Percentiles rank a stretch among this genome's conserved stretches.
These are phyloP conservation scores for Grosmannia penicillata DNA, from an alignment of 2,329 filamentous ascomycete species.

Conservation along the genomic window DNA sequence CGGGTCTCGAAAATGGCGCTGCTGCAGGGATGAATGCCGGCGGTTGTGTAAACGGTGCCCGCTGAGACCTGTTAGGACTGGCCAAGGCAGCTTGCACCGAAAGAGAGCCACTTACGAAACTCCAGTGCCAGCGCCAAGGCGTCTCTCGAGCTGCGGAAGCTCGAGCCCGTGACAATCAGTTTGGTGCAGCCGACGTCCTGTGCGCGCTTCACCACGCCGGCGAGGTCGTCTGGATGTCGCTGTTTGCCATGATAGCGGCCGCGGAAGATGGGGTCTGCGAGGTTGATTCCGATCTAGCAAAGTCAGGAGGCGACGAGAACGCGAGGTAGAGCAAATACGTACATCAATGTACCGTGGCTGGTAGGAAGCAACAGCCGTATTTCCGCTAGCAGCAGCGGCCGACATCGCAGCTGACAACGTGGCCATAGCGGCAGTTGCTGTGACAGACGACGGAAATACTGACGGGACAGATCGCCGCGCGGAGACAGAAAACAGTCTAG, in stretches of 20 bases:
- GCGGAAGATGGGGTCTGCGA: slow-evolving; percentile 81
- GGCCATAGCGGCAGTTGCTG: slow-evolving; percentile 5
- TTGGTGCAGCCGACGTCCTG: slow-evolving; percentile 68
- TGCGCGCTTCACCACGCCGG: slow-evolving; percentile 65
- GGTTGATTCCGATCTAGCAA: slow-evolving; percentile 74
- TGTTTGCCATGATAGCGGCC: slow-evolving; percentile 73
- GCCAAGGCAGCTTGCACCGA: background rate
- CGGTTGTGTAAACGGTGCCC: slow-evolving; percentile 72
- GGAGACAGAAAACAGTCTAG: slow-evolving; percentile 2
- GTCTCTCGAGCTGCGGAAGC: slow-evolving; percentile 61
- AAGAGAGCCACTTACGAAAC: slow-evolving; percentile 44
- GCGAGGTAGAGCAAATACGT: slow-evolving; percentile 13
- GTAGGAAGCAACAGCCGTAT: slow-evolving; percentile 19
- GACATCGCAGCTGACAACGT: slow-evolving; percentile 10
- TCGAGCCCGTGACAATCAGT: slow-evolving; percentile 86
- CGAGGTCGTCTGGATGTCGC: slow-evolving; percentile 57
- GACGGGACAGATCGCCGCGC: background rate
- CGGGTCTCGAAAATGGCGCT: slow-evolving; percentile 59
- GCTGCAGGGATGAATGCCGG: slow-evolving; percentile 87
- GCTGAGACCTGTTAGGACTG: slow-evolving; percentile 30
- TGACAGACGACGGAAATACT: background rate
- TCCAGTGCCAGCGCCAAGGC: slow-evolving; percentile 59
- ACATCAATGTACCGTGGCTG: slow-evolving; percentile 49
- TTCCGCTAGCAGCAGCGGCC: slow-evolving; percentile 4
- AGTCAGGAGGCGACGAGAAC: background rate